Conservation (phyloP, 169 alveolate species). For the Plasmodium fragile region DNA sequence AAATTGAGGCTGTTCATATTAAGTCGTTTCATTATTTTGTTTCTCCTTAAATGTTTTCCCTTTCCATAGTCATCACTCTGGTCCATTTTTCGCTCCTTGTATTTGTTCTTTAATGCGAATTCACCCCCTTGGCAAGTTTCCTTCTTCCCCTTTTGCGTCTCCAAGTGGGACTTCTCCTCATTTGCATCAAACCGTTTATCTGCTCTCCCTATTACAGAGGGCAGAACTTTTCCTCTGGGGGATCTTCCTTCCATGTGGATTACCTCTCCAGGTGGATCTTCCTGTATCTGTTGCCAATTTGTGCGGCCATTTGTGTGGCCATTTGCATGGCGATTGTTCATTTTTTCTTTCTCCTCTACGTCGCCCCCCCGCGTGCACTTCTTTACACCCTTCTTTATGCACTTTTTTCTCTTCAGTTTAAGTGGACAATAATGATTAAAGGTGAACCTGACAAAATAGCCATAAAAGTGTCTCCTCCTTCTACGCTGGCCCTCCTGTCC, state of each 20-base stretch:
- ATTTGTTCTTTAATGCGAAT: neutral
- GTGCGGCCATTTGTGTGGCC: no score
- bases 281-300: neutral
- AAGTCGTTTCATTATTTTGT: constrained; percentile 10
- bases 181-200: neutral
- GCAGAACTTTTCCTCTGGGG: neutral
- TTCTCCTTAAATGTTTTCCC: neutral
- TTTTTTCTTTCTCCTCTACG: neutral
- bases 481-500: neutral
- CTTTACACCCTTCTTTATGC: neutral
- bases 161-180: neutral
- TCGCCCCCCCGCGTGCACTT: neutral
- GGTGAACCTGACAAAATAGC: constrained; percentile 52
- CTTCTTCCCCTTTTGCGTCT: neutral
- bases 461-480: constrained; percentile 45
- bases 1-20: constrained; percentile 26
- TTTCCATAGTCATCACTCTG: neutral
- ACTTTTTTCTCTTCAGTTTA: constrained; percentile 22
- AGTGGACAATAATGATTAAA: constrained; percentile 54
- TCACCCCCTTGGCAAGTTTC: neutral
- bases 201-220: neutral
- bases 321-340: neutral
- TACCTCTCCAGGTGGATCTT: neutral
- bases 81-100: neutral
- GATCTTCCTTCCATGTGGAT: neutral